Evolutionary conservation across 1,139 yeast genomes (phyloP), one percentile per base, ranked within the genome.

Genomic region (Sugiyamaella xylanicola): DNA sequence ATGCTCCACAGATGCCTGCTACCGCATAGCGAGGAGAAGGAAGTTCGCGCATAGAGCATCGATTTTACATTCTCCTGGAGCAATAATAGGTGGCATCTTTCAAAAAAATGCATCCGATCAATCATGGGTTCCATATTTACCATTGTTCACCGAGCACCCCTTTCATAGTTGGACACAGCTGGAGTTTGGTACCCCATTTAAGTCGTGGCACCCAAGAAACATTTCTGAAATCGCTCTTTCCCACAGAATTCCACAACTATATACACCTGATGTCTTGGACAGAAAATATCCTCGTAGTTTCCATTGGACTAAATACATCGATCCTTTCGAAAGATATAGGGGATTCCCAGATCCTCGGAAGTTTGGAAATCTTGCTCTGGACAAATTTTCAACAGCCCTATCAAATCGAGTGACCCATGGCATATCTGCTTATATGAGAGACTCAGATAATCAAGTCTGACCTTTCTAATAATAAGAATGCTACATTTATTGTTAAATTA

Each of bases 181-280:
- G 15, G 32, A 53, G 20, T 47, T 53, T 27, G 55, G 55, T 8
- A 7, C 55, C 8, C 39, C 45, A n/a, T 48, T 42, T 20, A 22
- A 43, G 9, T 2, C 16, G 20, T 50, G 54, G 54, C 44, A 36
- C 13, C 3, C 43, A n/a, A 35, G 16, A 9, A 50, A 43, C 17
- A 43, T 50, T 15, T 22, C 48, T 11, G 53, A 53, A 21, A 29
- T 40, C 7, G 54, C 52, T 22, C 19, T 50, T 9, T 37, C 47
- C n/a, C 51, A 54, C 42, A 16, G 56, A 41, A 27, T 54, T 7
- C 56, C 56, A 8, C 41, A 42, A 16, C 35, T 50, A 13, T 47
- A 46, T 36, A 56, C 59, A n/a, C 59, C 59, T 2, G 59, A 53
- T 40, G 48, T 53, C 15, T 35, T 56, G 37, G 56, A 56, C 41